Evolutionary conservation across 805 yeast species (phyloP).

Genomic region (Saccharomycopsis microspora): DNA sequence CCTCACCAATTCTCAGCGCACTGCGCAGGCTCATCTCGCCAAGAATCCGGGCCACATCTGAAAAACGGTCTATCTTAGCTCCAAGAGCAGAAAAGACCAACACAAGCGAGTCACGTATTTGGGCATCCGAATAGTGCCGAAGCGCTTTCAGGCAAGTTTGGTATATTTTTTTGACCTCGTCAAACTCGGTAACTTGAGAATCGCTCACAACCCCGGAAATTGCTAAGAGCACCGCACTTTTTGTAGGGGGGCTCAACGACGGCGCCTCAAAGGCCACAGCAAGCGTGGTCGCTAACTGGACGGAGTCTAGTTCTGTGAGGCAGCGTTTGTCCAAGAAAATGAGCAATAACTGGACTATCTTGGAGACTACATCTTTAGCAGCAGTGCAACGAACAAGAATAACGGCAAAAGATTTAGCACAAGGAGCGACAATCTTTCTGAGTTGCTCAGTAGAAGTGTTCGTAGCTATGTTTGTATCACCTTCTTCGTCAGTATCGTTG

Average conservation of each 20-base stretch:
- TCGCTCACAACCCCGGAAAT: constrained; percentile 15
- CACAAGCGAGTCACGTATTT: constrained; percentile 53
- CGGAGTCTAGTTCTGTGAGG: constrained; percentile 39
- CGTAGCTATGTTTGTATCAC: too few relatives aligned
- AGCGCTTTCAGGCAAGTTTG: constrained; percentile 45
- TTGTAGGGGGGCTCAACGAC: constrained; percentile 27
- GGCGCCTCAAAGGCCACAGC: constrained; percentile 19
- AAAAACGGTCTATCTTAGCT: constrained; percentile 30
- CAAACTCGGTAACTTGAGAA: constrained; percentile 21
- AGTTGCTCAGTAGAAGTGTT: too few relatives aligned
- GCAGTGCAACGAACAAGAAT: constrained; percentile 16
- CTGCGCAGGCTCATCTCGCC: constrained; percentile 64
- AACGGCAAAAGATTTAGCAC: too few relatives aligned
- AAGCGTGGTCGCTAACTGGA: constrained; percentile 39
- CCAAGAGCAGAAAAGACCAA: constrained; percentile 51
- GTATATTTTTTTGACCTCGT: constrained; percentile 38
- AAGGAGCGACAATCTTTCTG: too few relatives aligned
- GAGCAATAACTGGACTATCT: constrained; percentile 41
- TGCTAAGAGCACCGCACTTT: constrained; percentile 40
- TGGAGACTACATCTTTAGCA: constrained; percentile 36
- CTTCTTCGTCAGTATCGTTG: too few relatives aligned
- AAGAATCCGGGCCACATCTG: constrained; percentile 39
- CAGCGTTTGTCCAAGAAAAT: constrained; percentile 46
- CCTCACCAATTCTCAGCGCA: constrained; percentile 48
- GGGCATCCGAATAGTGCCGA: constrained; percentile 43